These are phyloP conservation scores for Keithomyces neogunnii DNA, from an alignment of 2,329 filamentous ascomycete genomes.

Conservation along the genomic window DNA sequence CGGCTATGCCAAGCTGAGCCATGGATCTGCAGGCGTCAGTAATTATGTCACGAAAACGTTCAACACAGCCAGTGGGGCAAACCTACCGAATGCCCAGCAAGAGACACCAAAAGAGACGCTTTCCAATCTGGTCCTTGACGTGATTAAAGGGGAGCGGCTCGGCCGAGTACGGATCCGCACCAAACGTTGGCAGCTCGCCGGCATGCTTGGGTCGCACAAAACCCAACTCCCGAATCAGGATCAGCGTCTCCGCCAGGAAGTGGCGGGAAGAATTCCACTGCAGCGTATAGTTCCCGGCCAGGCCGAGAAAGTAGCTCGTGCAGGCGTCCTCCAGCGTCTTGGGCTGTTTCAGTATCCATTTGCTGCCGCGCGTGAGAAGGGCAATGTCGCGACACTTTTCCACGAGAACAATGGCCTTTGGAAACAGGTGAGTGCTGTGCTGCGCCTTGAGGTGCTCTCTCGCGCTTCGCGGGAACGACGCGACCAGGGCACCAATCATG, in stretches of 20 bases:
- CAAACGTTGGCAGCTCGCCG: conserved; percentile 30
- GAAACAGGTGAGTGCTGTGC: conserved; percentile 55
- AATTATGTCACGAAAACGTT: neutral
- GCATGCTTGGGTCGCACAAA: conserved; percentile 48
- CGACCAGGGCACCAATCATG: conserved; percentile 66
- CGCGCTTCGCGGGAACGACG: conserved; percentile 67
- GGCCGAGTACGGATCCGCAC: conserved; percentile 27
- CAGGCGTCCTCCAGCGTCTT: conserved; percentile 49
- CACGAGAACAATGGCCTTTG: conserved; percentile 60
- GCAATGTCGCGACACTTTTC: conserved; percentile 64
- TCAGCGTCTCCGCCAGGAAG: conserved; percentile 65
- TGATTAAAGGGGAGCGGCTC: conserved; percentile 51
- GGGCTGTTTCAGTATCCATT: conserved; percentile 36
- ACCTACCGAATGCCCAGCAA: conserved; percentile 60
- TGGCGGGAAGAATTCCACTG: conserved; percentile 59
- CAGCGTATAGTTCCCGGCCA: conserved; percentile 59
- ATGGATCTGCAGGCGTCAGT: conserved; percentile 47
- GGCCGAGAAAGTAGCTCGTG: conserved; percentile 67
- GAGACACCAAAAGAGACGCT: conserved; percentile 78
- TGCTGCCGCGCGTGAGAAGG: conserved; percentile 54
- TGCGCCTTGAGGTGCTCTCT: conserved; percentile 60
- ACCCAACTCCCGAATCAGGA: conserved; percentile 58
- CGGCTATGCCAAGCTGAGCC: conserved; percentile 65
- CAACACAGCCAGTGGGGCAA: neutral
- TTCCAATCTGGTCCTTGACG: conserved; percentile 64